Conservation (phyloP, 23 red algal genomes). For the Gracilaria gracilis region DNA sequence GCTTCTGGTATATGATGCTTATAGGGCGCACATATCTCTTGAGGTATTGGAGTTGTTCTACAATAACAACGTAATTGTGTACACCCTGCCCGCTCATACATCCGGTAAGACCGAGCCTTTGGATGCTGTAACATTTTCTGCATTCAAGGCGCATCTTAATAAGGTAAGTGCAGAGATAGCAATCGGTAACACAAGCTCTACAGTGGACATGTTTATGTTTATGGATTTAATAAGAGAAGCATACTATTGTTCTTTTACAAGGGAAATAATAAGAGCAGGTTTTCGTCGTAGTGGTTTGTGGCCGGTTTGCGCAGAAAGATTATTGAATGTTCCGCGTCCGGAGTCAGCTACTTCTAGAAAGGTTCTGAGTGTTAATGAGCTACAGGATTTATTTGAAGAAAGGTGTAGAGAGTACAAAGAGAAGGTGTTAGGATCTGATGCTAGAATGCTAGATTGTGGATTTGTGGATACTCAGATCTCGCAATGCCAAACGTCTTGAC, state of each 20-base stretch:
- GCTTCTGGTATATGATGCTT: conserved; percentile 49
- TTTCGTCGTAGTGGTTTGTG: conserved; percentile 13
- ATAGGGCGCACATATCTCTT: conserved; percentile 43
- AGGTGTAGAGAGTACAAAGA: too few relatives aligned
- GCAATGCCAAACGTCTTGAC: not conserved
- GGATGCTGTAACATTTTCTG: conserved; percentile 12
- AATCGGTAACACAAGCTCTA: not conserved
- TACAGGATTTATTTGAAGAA: too few relatives aligned
- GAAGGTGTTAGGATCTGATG: conserved; percentile 1
- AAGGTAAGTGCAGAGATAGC: not conserved
- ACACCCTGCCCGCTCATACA: conserved; percentile 45
- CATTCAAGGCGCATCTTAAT: conserved; percentile 42
- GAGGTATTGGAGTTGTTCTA: too few relatives aligned
- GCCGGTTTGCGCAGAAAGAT: not conserved
- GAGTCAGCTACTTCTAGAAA: not conserved
- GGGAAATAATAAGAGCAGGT: too few relatives aligned
- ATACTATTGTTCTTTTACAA: not conserved
- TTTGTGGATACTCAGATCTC: conserved; percentile 25
- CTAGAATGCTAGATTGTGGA: not conserved
- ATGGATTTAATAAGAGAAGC: not conserved
- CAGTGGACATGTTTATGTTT: not conserved
- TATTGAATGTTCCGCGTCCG: not conserved
- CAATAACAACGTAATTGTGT: conserved; percentile 37
- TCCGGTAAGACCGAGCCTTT: conserved; percentile 56
- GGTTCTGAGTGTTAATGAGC: conserved; percentile 4